phyloP scores from a whole-genome alignment of 202 grass and related monocot genomes.

The Schoenoplectus tabernaemontani region DNA sequence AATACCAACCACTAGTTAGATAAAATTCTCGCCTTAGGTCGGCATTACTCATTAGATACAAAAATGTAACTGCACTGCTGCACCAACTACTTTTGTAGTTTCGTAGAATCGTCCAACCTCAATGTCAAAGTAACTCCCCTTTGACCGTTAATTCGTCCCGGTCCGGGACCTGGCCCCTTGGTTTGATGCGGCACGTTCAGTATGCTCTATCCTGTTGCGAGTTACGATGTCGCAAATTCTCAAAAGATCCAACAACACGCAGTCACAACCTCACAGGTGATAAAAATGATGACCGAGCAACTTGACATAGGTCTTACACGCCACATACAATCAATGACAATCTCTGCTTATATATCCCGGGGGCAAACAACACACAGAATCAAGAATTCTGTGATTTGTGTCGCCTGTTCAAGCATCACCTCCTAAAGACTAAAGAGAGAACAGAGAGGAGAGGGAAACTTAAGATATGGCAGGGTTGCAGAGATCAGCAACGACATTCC shows the following conservation, averaged over 20 bases:
- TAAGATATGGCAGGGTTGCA: slow-evolving; percentile 61
- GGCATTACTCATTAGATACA: not conserved
- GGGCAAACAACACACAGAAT: not conserved
- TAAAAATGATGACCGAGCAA: slow-evolving; percentile 21
- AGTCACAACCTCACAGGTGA: too few relatives aligned
- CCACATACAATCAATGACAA: slow-evolving; percentile 7
- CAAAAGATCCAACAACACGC: too few relatives aligned
- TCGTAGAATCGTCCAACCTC: not conserved
- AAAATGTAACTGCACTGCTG: not conserved
- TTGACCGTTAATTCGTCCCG: slow-evolving; percentile 22
- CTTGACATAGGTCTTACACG: not conserved
- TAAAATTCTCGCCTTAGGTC: not conserved
- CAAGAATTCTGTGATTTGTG: slow-evolving; percentile 8
- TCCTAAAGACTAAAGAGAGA: slow-evolving; percentile 11
- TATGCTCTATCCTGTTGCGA: not conserved
- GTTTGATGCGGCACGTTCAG: not conserved
- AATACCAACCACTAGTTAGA: too few relatives aligned
- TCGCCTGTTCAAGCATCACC: not conserved
- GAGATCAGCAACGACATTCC: slow-evolving; percentile 74
- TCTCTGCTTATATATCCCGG: not conserved
- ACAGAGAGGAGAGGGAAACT: slow-evolving; percentile 8
- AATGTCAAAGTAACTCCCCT: not conserved
- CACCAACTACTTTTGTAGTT: not conserved
- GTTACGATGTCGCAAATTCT: not conserved
- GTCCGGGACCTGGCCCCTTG: not conserved